Evolutionary conservation across 2,329 filamentous ascomycete species (phyloP).

Genomic region (Tolypocladium tundrense): DNA sequence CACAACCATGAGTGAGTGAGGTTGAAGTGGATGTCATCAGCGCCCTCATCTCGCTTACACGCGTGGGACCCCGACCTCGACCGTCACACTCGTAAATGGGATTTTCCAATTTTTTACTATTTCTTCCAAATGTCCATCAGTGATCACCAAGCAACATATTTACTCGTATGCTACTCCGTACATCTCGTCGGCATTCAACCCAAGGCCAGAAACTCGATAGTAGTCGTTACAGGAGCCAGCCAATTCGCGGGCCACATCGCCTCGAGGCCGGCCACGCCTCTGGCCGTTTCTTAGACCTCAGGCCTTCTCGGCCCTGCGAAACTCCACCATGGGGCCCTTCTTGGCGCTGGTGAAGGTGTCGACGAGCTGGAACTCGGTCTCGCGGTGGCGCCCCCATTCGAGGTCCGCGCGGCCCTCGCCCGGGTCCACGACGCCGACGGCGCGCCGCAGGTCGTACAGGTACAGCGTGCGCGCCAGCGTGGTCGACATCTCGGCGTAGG

Average conservation of each 20-base stretch:
- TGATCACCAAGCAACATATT: not conserved
- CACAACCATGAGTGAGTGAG: not conserved
- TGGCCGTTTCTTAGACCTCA: not conserved
- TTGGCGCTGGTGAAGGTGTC: constrained; percentile 68
- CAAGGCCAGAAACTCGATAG: not conserved
- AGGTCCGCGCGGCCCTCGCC: constrained; percentile 38
- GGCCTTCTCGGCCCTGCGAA: constrained; percentile 23
- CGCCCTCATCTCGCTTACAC: not conserved
- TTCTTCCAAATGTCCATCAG: not conserved
- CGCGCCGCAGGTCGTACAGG: constrained; percentile 48
- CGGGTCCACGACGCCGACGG: constrained; percentile 36
- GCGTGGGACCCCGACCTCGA: not conserved
- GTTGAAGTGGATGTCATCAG: not conserved
- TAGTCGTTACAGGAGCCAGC: not conserved
- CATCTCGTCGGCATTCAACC: not conserved
- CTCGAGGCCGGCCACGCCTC: not conserved
- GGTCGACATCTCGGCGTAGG: constrained; percentile 56
- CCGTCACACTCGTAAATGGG: not conserved
- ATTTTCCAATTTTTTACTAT: not conserved
- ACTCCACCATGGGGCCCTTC: constrained; percentile 60
- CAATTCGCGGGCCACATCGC: not conserved
- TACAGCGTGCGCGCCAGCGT: constrained; percentile 52
- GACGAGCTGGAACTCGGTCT: constrained; percentile 55
- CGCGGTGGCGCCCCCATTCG: constrained; percentile 45
- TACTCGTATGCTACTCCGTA: not conserved